Base-by-base conservation (phyloP, 1,284 basidiomycete species). In the Boletus holoroseus region DNA sequence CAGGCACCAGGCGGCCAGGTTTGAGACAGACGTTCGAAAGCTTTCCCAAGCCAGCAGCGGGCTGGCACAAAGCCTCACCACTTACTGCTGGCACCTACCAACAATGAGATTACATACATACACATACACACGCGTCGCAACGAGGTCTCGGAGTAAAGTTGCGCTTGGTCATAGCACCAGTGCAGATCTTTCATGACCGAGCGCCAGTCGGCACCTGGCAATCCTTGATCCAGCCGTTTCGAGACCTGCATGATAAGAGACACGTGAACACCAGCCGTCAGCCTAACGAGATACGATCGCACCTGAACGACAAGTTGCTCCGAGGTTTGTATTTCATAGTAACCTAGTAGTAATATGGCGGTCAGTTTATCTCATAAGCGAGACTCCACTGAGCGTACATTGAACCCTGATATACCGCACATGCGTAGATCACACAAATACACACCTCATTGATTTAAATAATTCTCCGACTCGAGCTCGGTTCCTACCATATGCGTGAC, bases 271-370 rank as follows among this genome's bases (percentile, higher is more conserved):
- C 54, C 54, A 61, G 58, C 58, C 50, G 51, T 56, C 59, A 55
- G 50, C 30, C 47, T 35, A 55, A 56, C 44, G 44, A 53, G 46
- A 49, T 49, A 44, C 39, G 41, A 51, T 59, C 74, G 68, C 44
- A 73, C 71, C 64, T 76, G 71, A 28, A 66, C 62, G 36, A 76
- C 72, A 55, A 78, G 73, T 51, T 71, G 58, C 39, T 71, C 68
- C 32, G 73, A 70, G n/a, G 76, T 76, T 55, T 77, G 73, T 52
- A 78, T 73, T 58, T 80, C 76, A 62, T 75, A 76, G 63, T 71
- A 75, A 57, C 49, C 63, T 67, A 22, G 42, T 51, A 47, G 49
- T 58, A 48, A 58, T 64, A 53, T 32, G 44, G 51, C 35, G 31
- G 58, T 55, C 52, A 44, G 40, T 31, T 50, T 44, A 47, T 44